These are phyloP conservation scores for Drosera spatulata DNA, from an alignment of 179 eudicot genomes.

Conservation along the genomic window DNA sequence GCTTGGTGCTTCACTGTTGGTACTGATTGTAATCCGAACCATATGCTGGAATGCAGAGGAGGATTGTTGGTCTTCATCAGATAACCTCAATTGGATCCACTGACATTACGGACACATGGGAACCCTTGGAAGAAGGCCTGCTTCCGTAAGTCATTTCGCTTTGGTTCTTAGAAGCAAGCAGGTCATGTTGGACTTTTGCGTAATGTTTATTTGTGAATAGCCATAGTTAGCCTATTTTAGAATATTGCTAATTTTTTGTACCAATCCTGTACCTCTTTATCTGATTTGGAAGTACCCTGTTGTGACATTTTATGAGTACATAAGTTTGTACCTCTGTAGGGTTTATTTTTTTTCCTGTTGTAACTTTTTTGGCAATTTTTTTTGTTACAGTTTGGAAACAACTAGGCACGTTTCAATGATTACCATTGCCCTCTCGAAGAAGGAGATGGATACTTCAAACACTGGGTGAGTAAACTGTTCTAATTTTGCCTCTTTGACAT, in stretches of 20 bases:
- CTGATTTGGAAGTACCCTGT: background rate
- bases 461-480: slow-evolving; percentile 47
- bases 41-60: slow-evolving; percentile 29
- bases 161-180: background rate
- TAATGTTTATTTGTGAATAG: background rate
- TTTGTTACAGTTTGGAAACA: slow-evolving; percentile 55
- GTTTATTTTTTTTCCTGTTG: no score
- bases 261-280: background rate
- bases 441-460: slow-evolving; percentile 45
- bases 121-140: slow-evolving; percentile 90
- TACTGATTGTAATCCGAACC: background rate
- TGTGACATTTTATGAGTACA: background rate
- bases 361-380: background rate
- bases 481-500: no score
- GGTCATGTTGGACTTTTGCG: background rate
- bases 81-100: slow-evolving; percentile 60
- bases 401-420: slow-evolving; percentile 82
- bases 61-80: slow-evolving; percentile 23
- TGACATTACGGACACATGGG: slow-evolving; percentile 78
- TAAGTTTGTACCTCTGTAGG: no score
- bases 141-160: slow-evolving; percentile 46
- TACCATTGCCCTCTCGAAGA: slow-evolving; percentile 55
- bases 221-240: background rate
- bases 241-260: background rate
- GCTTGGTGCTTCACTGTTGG: background rate